These are phyloP conservation scores for Arthrobotrys entomopaga DNA, from an alignment of 2,329 filamentous ascomycete genomes.

Conservation along the genomic window DNA sequence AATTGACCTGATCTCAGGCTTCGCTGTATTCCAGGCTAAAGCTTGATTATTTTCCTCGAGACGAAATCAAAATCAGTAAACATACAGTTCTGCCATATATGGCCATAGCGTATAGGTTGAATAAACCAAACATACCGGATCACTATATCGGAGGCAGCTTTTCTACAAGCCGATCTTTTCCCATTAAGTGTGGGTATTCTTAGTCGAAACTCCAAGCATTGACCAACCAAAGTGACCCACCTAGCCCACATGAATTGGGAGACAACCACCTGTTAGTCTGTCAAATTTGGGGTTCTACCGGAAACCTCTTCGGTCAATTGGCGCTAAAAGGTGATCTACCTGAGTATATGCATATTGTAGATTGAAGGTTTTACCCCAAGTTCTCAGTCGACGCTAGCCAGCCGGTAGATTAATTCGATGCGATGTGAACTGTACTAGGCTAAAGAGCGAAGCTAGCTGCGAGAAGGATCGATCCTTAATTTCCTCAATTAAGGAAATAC, in stretches of 20 bases:
- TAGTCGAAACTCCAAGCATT: slow-evolving; percentile 28
- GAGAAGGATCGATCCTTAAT: slow-evolving; percentile 34
- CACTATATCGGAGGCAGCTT: not conserved
- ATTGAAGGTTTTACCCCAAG: no score
- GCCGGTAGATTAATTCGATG: slow-evolving; percentile 8
- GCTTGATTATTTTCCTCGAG: slow-evolving; percentile 15
- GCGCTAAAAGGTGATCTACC: no score
- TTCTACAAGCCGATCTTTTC: slow-evolving; percentile 11
- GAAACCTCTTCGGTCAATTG: not conserved
- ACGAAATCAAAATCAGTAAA: slow-evolving; percentile 14
- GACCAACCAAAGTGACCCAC: slow-evolving; percentile 33
- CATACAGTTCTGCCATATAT: not conserved
- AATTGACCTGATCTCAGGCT: no score
- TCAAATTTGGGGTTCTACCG: no score
- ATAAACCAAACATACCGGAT: not conserved
- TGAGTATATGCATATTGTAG: no score
- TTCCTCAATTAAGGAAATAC: slow-evolving; percentile 30
- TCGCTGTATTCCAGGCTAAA: slow-evolving; percentile 15
- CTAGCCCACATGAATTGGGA: slow-evolving; percentile 16
- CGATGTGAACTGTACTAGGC: slow-evolving; percentile 10
- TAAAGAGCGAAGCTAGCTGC: slow-evolving; percentile 26
- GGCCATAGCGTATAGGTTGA: not conserved
- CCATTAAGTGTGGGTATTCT: not conserved
- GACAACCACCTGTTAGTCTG: no score
- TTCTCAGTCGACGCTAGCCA: not conserved